phyloP scores from a whole-genome alignment of 805 yeast genomes.

The Kluyveromyces aestuarii region DNA sequence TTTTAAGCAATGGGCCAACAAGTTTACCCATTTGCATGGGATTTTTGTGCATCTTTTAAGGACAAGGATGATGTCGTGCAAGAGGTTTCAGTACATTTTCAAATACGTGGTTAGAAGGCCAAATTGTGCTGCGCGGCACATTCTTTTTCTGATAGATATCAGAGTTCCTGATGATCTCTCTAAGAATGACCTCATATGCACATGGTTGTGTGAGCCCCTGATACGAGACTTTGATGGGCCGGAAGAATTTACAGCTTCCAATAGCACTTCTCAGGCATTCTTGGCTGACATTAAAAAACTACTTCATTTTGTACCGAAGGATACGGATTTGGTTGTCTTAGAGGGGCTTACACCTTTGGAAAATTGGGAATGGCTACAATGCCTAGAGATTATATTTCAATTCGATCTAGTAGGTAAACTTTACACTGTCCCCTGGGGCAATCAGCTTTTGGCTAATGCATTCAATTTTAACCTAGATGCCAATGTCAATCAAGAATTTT shows the following conservation, averaged over 20 bases:
- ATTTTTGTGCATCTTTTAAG: constrained; percentile 14
- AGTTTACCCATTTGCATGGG: constrained; percentile 13
- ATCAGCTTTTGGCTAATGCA: neutral
- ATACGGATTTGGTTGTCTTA: neutral
- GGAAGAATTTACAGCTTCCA: neutral
- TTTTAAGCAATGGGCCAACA: constrained; percentile 12
- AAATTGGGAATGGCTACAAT: constrained; percentile 2
- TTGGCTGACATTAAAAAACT: neutral
- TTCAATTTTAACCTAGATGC: neutral
- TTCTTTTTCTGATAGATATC: neutral
- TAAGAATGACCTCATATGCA: neutral
- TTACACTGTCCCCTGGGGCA: constrained; percentile 2
- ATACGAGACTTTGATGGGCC: neutral
- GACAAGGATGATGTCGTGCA: constrained; percentile 4
- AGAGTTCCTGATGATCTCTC: neutral
- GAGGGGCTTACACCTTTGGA: neutral
- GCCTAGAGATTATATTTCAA: neutral
- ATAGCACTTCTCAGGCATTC: neutral
- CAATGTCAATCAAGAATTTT: neutral
- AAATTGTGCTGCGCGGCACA: neutral
- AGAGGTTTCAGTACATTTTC: constrained; percentile 1
- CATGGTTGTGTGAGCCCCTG: neutral
- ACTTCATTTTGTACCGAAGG: neutral
- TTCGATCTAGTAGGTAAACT: neutral
- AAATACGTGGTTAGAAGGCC: neutral